Evolutionary conservation across 2,329 filamentous ascomycete species (phyloP), one percentile per base, ranked within the genome.

Genomic region (Lecanicillium sp.): DNA sequence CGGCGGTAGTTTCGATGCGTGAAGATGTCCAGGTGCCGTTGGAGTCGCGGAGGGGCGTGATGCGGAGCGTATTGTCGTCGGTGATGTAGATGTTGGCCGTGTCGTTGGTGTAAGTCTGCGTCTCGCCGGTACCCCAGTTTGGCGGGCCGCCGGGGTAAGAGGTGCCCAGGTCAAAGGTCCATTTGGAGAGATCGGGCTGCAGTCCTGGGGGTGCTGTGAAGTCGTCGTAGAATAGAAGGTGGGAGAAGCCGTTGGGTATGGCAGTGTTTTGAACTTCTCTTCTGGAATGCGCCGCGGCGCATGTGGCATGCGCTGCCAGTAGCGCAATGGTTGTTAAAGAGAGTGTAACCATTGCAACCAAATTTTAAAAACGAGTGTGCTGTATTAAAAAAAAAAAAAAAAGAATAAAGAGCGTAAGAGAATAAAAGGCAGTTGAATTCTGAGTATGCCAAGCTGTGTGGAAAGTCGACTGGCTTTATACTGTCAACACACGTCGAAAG

Each of bases 61-160:
- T 69, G 29, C 50, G 49, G 9, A 71, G 58, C 5, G 56, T 59
- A 11, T 57, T n/a, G 29, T 46, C 20, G 7, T 48, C 42, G 11
- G 62, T 62, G 43, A 69, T 53, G 40, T 49, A 54, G 31, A 71
- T 46, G 51, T 73, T 73, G 30, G 49, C 41, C 11, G 46, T 25
- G 25, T 53, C 53, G 33, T 49, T 47, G 16, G 67, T 71, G 53
- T 72, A 72, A 1, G 55, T 60, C 49, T 73, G 55, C 14, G 65
- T 54, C 49, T 73, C 69, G 41, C 61, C 58, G 4, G 69, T 73
- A 35, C 70, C 68, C 68, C 69, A 73, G 43, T 64, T 55, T 7
- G 51, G 38, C 0, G 67, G 52, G 1, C 68, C 68, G n/a, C 63
- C 63, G 2, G 64, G 56, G 44, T 73, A 73, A 9, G 48, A 45